phyloP scores from a whole-genome alignment of 352 stramenopile species.

The Pythium angustatum region DNA sequence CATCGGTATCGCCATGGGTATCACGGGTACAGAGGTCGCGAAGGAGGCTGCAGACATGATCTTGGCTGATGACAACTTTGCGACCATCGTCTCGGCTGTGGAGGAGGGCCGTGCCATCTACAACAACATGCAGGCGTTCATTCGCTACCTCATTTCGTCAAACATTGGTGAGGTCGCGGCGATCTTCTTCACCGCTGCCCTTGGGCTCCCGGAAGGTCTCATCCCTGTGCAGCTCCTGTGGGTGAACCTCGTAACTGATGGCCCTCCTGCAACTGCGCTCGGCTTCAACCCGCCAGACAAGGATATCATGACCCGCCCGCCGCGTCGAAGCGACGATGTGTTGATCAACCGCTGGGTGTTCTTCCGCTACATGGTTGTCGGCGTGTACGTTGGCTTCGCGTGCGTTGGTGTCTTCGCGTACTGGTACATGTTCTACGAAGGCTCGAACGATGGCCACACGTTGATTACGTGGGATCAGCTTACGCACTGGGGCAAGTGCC shows the following conservation, averaged over 20 bases:
- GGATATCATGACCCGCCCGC: constrained; percentile 97
- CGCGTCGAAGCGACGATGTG: constrained; percentile 94
- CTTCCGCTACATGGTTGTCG: constrained; percentile 96
- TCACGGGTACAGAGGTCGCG: constrained; percentile 97
- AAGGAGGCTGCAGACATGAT: constrained; percentile 99
- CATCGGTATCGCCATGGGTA: constrained; percentile 99
- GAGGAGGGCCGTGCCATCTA: constrained; percentile 89
- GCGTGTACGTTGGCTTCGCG: constrained; percentile 92
- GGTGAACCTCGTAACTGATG: constrained; percentile 99
- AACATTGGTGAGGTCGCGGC: constrained; percentile 99
- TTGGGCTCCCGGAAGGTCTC: constrained; percentile 96
- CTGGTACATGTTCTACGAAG: constrained; percentile 93
- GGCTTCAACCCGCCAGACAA: constrained; percentile 98
- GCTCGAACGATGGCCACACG: constrained; percentile 90
- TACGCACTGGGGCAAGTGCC: constrained; percentile 90
- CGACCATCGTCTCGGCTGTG: constrained; percentile 95
- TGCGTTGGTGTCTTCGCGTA: constrained; percentile 93
- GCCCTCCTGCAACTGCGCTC: constrained; percentile 96
- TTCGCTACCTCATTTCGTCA: constrained; percentile 98
- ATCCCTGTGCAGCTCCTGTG: constrained; percentile 99
- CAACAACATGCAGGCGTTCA: constrained; percentile 99
- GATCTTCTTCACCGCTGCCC: constrained; percentile 97
- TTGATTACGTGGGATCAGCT: constrained; percentile 90
- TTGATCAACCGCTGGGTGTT: constrained; percentile 99
- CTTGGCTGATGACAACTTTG: constrained; percentile 98